Conservation (phyloP, 1,284 basidiomycete genomes). For the Tilletia horrida region DNA sequence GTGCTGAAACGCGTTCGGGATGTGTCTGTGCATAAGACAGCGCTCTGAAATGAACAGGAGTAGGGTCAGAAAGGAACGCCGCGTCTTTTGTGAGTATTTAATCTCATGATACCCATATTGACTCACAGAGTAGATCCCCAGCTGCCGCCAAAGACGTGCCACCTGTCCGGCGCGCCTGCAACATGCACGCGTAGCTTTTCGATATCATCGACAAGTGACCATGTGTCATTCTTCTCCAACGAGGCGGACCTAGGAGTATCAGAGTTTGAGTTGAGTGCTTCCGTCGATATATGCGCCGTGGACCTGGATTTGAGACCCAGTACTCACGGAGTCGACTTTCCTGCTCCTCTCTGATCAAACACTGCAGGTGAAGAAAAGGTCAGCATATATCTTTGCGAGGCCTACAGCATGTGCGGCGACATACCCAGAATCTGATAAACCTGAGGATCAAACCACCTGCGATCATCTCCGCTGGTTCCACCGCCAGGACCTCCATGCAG, state of each 20-base stretch:
- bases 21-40: slow-evolving; percentile 82
- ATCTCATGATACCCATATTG: slow-evolving; percentile 29
- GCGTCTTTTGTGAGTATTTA: not conserved
- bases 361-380: too few relatives aligned
- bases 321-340: slow-evolving; percentile 76
- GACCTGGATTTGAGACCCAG: too few relatives aligned
- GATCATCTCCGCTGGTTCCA: slow-evolving; percentile 37
- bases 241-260: slow-evolving; percentile 58
- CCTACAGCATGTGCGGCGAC: too few relatives aligned
- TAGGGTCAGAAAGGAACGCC: too few relatives aligned
- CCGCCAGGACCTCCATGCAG: slow-evolving; percentile 53
- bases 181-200: slow-evolving; percentile 68
- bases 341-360: slow-evolving; percentile 66
- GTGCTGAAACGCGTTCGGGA: slow-evolving; percentile 72
- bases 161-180: slow-evolving; percentile 60
- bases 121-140: slow-evolving; percentile 76
- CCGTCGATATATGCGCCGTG: slow-evolving; percentile 21
- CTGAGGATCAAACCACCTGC: slow-evolving; percentile 48
- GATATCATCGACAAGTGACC: slow-evolving; percentile 87
- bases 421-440: slow-evolving; percentile 42
- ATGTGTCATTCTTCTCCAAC: slow-evolving; percentile 84
- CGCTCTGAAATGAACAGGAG: slow-evolving; percentile 54
- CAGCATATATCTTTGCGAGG: too few relatives aligned
- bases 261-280: not conserved
- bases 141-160: slow-evolving; percentile 52